phyloP scores from a whole-genome alignment of 2,329 filamentous ascomycete genomes.

The Diaporthe sp. region DNA sequence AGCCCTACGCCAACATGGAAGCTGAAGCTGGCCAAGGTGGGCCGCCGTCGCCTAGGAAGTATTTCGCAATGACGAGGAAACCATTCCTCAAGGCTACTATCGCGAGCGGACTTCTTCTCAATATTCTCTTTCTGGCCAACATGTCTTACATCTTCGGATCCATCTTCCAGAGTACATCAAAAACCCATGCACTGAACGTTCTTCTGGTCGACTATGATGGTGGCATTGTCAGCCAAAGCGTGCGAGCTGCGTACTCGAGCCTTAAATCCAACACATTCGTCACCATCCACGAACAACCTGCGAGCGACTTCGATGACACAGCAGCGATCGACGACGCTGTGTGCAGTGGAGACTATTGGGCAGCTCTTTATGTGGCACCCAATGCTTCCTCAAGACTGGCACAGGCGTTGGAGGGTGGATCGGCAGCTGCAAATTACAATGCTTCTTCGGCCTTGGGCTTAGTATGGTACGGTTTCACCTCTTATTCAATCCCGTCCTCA shows the following conservation, averaged over 20 bases:
- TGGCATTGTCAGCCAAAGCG: slow-evolving; percentile 16
- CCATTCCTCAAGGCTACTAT: slow-evolving; percentile 13
- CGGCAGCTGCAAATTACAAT: neutral
- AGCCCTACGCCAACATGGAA: neutral
- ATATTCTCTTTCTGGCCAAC: slow-evolving; percentile 9
- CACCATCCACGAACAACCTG: neutral
- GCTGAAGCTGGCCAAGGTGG: neutral
- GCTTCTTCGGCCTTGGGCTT: slow-evolving; percentile 10
- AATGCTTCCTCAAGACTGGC: slow-evolving; percentile 5
- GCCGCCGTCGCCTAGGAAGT: slow-evolving; percentile 11
- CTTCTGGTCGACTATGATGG: slow-evolving; percentile 31
- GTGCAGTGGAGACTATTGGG: slow-evolving; percentile 26
- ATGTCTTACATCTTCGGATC: slow-evolving; percentile 20
- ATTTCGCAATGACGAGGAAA: slow-evolving; percentile 16
- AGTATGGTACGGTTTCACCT: slow-evolving; percentile 6
- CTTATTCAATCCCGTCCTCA: neutral
- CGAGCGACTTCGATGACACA: slow-evolving; percentile 1
- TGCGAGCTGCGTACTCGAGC: slow-evolving; percentile 4
- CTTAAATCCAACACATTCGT: slow-evolving; percentile 13
- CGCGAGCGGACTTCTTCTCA: slow-evolving; percentile 5
- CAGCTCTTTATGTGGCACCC: slow-evolving; percentile 11
- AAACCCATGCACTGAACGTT: slow-evolving; percentile 17
- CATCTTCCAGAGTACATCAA: neutral
- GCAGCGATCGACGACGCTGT: slow-evolving; percentile 9
- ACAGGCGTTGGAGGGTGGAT: slow-evolving; percentile 4